phyloP scores from a whole-genome alignment of 352 stramenopile genomes.

The Phytopythium vexans region DNA sequence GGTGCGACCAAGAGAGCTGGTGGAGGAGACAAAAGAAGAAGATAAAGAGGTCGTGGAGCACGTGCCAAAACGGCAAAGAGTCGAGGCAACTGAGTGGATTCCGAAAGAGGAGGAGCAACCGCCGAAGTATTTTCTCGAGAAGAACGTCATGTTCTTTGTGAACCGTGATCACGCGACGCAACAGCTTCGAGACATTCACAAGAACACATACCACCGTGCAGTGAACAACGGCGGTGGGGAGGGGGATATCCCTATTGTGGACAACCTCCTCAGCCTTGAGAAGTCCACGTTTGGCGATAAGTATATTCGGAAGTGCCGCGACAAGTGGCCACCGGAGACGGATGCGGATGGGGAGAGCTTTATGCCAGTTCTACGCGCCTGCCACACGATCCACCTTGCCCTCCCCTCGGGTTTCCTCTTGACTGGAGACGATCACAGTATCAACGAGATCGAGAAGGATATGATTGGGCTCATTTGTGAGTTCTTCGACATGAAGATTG shows the following conservation, averaged over 20 bases:
- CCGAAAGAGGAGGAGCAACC: too few species aligned
- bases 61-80: too few species aligned
- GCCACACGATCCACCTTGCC: constrained; percentile 9
- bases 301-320: constrained; percentile 10
- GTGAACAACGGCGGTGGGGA: not conserved
- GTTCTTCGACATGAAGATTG: too few species aligned
- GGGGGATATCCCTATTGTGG: constrained; percentile 8
- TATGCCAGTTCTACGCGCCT: constrained; percentile 1
- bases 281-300: constrained; percentile 11
- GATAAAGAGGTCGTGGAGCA: too few species aligned
- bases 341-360: not conserved
- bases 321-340: not conserved
- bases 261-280: constrained; percentile 11
- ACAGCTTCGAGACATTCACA: constrained; percentile 3
- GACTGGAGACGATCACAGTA: too few species aligned
- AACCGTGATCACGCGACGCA: constrained; percentile 3
- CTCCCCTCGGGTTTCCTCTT: too few species aligned
- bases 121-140: too few species aligned
- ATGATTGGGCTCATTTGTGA: too few species aligned
- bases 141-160: not conserved
- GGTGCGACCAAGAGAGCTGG: too few species aligned
- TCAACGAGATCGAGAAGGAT: too few species aligned
- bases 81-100: too few species aligned
- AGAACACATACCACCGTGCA: constrained; percentile 5
- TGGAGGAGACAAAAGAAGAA: too few species aligned